Conservation (phyloP, 805 yeast species). For the Myxozyma mucilagina region DNA sequence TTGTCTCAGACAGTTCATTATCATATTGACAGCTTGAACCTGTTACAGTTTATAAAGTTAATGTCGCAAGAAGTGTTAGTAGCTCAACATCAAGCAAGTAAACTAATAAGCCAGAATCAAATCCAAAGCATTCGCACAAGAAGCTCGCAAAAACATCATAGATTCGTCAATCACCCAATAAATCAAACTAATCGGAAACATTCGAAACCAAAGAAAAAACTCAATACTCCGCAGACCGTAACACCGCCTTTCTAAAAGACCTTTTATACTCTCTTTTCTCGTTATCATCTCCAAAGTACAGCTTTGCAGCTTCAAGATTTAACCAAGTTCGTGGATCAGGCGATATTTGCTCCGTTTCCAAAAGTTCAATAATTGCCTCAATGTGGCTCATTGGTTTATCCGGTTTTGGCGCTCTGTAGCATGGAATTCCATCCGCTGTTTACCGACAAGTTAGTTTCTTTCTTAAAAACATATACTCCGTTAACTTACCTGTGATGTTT, state of each 20-base stretch:
- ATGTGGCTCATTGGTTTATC: conserved; percentile 16
- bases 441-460: background rate
- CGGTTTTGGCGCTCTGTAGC: conserved; percentile 5
- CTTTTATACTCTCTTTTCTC: conserved; percentile 10
- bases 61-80: too few relatives aligned
- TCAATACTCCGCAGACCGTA: conserved; percentile 18
- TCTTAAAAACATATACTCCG: background rate
- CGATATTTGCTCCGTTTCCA: conserved; percentile 11
- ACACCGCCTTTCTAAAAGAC: conserved; percentile 11
- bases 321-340: conserved; percentile 27
- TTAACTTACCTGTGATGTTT: conserved; percentile 12
- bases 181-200: background rate
- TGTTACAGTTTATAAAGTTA: too few relatives aligned
- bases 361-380: conserved; percentile 6
- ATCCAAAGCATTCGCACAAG: background rate
- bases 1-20: too few relatives aligned
- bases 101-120: background rate
- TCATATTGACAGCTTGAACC: too few relatives aligned
- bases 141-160: too few relatives aligned
- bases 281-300: conserved; percentile 12
- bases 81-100: too few relatives aligned
- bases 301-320: conserved; percentile 17
- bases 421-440: conserved; percentile 20
- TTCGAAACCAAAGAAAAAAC: background rate
- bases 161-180: too few relatives aligned